Evolutionary conservation across 2,329 filamentous ascomycete species (phyloP), one percentile per base, ranked within the genome.

Genomic region (Ciborinia camelliae): DNA sequence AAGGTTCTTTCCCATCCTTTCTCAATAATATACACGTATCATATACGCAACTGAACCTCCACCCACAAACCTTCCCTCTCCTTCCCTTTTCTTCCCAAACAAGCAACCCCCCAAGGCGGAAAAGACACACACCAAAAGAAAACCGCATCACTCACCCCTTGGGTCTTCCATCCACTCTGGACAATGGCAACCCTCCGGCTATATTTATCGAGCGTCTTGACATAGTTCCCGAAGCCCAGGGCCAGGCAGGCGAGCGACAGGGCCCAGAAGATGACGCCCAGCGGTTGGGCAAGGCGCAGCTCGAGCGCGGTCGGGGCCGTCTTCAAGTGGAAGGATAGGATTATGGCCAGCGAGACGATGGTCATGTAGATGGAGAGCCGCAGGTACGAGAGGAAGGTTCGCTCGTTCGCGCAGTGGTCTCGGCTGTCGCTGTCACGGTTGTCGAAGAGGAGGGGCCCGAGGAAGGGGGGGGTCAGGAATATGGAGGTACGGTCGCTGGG

Each of bases 131-230:
- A n/a, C n/a, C n/a, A 45, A 15, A 64, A 64, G n/a, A 58, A 65
- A 63, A 51, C 18, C 18, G 28, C 14, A 47, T 43, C 64, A 69
- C 63, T 65, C 60, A 96, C 90, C 50, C 88, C 77, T 75, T 98
- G 93, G 45, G 95, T 98, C 77, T 92, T 94, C 90, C 91, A 95
- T 1, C 95, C 95, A 37, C 87, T 90, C 79, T 99, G 95, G 47
- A 99, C 95, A 68, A 98, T 83, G 0, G 95, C 95, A 32, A 84
- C 83, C 69, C 88, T 86, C 47, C 84, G 82, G 71, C 90, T 90
- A 76, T 97, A 99, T 74, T 91, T 89, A 71, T 90, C 90, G 30
- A 98, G 79, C 0, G 86, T 88, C 72, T 87, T 89, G 68, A 97
- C 87, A 74, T 99, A 99, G 74, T 97, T 98, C 0, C 87, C 87